phyloP scores from a whole-genome alignment of 768 basidiomycete species.

The Lentinula lateritia region DNA sequence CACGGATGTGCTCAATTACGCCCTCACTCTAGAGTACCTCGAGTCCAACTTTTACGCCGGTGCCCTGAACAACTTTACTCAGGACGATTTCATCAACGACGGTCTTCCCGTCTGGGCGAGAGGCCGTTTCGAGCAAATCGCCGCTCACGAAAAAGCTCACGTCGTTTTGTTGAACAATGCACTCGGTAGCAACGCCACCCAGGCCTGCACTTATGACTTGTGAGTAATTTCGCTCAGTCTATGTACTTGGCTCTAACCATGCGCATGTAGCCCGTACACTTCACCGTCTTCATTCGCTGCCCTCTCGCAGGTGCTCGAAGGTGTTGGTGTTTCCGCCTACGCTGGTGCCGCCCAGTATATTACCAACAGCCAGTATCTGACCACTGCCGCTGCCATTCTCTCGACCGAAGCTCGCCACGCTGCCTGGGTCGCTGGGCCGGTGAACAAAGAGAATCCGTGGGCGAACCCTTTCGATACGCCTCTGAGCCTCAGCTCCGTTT shows the following conservation, averaged over 20 bases:
- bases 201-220: conserved; percentile 60
- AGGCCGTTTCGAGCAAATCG: conserved; percentile 46
- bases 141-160: conserved; percentile 49
- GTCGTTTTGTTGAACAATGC: conserved; percentile 46
- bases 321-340: not conserved
- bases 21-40: conserved; percentile 35
- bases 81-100: conserved; percentile 37
- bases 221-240: conserved; percentile 18
- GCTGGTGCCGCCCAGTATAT: not conserved
- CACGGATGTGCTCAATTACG: not conserved
- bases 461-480: conserved; percentile 44
- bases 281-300: conserved; percentile 24
- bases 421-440: conserved; percentile 44
- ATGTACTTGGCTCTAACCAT: not conserved
- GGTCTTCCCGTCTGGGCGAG: conserved; percentile 47
- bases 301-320: not conserved
- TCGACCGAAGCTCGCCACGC: conserved; percentile 57
- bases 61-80: conserved; percentile 37
- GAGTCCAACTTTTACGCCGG: conserved; percentile 39
- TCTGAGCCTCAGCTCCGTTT: conserved; percentile 25
- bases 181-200: conserved; percentile 30
- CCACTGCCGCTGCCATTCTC: conserved; percentile 51
- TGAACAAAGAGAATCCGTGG: conserved; percentile 41
- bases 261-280: conserved; percentile 31
- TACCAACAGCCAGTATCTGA: conserved; percentile 36